phyloP scores from a whole-genome alignment of 768 basidiomycete species.

The Hypholoma sublateritium region DNA sequence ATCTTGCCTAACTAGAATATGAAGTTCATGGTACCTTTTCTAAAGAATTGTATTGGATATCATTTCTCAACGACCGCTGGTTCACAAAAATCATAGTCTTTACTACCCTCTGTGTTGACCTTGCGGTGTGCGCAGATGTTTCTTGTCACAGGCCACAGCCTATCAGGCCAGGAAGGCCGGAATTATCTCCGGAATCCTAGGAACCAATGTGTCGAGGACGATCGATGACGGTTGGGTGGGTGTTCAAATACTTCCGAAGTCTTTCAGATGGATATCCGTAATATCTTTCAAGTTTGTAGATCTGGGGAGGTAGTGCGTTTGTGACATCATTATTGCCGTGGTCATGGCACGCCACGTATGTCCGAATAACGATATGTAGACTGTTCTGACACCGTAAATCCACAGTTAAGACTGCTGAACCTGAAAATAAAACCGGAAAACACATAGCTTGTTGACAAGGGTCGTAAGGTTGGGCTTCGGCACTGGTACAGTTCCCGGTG shows the following conservation, averaged over 20 bases:
- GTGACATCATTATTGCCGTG: conserved; percentile 16
- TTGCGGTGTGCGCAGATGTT: not conserved
- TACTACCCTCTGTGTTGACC: not conserved
- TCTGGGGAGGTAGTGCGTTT: conserved; percentile 17
- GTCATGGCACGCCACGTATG: conserved; percentile 19
- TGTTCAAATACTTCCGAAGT: not conserved
- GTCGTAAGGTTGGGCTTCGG: conserved; percentile 16
- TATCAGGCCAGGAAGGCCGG: not conserved
- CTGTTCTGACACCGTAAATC: no score
- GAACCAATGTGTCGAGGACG: not conserved
- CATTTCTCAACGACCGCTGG: not conserved
- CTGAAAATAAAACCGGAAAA: no score
- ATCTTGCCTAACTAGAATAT: not conserved
- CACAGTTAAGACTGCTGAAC: no score
- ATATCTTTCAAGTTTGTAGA: not conserved
- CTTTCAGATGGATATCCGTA: not conserved
- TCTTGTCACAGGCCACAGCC: not conserved
- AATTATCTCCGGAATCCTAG: not conserved
- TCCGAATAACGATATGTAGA: not conserved
- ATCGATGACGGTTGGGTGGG: conserved; percentile 12
- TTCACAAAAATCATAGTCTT: not conserved
- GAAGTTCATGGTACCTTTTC: not conserved
- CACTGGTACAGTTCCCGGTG: conserved; percentile 17
- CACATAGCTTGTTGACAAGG: conserved; percentile 5
- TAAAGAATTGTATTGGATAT: not conserved